Evolutionary conservation across 345 rosid species (phyloP).

Genomic region (Populus davidiana): DNA sequence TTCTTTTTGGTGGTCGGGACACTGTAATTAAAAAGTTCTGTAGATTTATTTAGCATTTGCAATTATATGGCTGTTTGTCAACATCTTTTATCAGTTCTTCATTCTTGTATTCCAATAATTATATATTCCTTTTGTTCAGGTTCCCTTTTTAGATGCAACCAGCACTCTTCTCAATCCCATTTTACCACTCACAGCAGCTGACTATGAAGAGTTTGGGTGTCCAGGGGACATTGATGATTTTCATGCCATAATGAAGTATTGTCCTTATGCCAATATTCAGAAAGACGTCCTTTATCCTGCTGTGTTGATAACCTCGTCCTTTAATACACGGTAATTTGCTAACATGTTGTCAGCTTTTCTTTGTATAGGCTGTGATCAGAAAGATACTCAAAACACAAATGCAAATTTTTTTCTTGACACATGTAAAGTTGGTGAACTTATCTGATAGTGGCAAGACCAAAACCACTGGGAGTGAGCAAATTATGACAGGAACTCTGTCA

Average conservation of each 20-base stretch:
- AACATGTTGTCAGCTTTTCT: constrained; percentile 1
- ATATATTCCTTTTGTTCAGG: constrained; percentile 40
- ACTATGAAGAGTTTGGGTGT: constrained; percentile 90
- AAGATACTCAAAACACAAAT: neutral
- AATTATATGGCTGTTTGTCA: neutral
- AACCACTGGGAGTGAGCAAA: neutral
- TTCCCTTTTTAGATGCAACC: constrained; percentile 88
- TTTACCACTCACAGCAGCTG: constrained; percentile 70
- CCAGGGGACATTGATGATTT: constrained; percentile 78
- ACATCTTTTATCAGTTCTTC: neutral
- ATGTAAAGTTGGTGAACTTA: neutral
- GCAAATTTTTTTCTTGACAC: too few relatives aligned
- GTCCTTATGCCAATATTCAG: constrained; percentile 85
- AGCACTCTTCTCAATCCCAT: constrained; percentile 77
- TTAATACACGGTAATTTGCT: constrained; percentile 61
- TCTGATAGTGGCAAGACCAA: neutral
- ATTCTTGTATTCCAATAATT: neutral
- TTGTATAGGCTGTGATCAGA: neutral
- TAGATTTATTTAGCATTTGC: neutral
- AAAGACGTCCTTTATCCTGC: constrained; percentile 74
- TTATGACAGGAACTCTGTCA: too few relatives aligned
- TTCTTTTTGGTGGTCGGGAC: too few relatives aligned
- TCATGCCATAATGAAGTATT: constrained; percentile 63
- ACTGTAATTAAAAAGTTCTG: neutral
- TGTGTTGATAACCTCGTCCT: constrained; percentile 75